Percentiles rank a stretch among this genome's conserved stretches.
Evolutionary conservation across 495 filamentous ascomycete genomes (phyloP).

Genomic region (Entonaema liquescens): DNA sequence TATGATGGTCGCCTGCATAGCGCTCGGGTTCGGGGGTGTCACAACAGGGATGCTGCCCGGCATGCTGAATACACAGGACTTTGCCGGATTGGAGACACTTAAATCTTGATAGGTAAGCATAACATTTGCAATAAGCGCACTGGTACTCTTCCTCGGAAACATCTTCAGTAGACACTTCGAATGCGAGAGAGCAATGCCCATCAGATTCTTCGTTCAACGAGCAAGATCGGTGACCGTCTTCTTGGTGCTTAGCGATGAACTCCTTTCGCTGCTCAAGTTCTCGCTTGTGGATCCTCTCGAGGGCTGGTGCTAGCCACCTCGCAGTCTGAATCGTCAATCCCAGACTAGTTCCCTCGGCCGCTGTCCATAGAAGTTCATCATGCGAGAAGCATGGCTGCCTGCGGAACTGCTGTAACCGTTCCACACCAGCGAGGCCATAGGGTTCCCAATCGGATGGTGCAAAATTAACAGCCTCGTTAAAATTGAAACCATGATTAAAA

Average conservation of each 20-base stretch:
- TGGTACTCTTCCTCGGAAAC: slow-evolving; percentile 89
- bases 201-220: slow-evolving; percentile 52
- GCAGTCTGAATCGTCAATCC: slow-evolving; percentile 90
- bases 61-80: slow-evolving; percentile 79
- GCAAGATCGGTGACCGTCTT: slow-evolving; percentile 57
- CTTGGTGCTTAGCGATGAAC: slow-evolving; percentile 72
- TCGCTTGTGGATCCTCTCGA: slow-evolving; percentile 76
- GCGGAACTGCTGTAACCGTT: slow-evolving; percentile 86
- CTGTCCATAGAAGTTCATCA: slow-evolving; percentile 93
- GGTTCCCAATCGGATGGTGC: slow-evolving; percentile 97
- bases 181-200: slow-evolving; percentile 51
- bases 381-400: slow-evolving; percentile 96
- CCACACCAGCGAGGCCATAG: slow-evolving; percentile 85
- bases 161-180: slow-evolving; percentile 71
- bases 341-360: slow-evolving; percentile 67
- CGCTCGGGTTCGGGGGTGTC: slow-evolving; percentile 67
- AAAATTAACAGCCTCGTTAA: slow-evolving; percentile 99
- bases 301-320: slow-evolving; percentile 89
- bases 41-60: slow-evolving; percentile 82
- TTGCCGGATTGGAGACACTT: slow-evolving; percentile 80
- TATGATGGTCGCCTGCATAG: slow-evolving; percentile 69
- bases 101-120: slow-evolving; percentile 90
- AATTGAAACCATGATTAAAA: slow-evolving; percentile 98
- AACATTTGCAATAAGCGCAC: slow-evolving; percentile 91
- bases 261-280: slow-evolving; percentile 73